phyloP scores from a whole-genome alignment of 2,329 filamentous ascomycete genomes.

The Fusarium sp. region DNA sequence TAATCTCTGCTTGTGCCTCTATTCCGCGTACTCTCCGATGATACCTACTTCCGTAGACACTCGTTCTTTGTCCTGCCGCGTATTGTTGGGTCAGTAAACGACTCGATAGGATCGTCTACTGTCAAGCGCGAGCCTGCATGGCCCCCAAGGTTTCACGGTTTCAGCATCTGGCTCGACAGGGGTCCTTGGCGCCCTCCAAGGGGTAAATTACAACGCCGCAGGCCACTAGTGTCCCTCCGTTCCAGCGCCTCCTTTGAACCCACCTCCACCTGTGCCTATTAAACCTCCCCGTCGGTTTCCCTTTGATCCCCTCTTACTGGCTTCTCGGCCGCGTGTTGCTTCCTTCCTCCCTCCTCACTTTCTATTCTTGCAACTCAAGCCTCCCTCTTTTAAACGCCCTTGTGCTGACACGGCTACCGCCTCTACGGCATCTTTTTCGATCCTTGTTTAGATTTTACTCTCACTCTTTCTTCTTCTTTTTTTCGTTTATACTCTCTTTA shows the following conservation, averaged over 20 bases:
- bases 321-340: not conserved
- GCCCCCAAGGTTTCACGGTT: slow-evolving; percentile 37
- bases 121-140: slow-evolving; percentile 9
- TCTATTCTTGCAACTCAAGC: not conserved
- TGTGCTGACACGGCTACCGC: slow-evolving; percentile 24
- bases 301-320: slow-evolving; percentile 10
- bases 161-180: slow-evolving; percentile 29
- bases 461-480: slow-evolving; percentile 17
- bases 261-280: no score
- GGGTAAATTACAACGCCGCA: slow-evolving; percentile 29
- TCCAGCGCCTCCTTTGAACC: not conserved
- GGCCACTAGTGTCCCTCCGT: slow-evolving; percentile 28
- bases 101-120: no score
- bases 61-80: not conserved
- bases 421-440: slow-evolving; percentile 22
- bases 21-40: not conserved
- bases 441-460: not conserved
- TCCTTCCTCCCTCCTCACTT: not conserved
- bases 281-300: slow-evolving; percentile 6
- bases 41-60: not conserved
- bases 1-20: not conserved
- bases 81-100: not conserved
- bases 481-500: slow-evolving; percentile 13
- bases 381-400: not conserved
- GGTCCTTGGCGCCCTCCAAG: slow-evolving; percentile 29